A percentile compares a stretch with the other conserved stretches of the same genome.
Evolutionary conservation across 331 rosid species (phyloP).

Genomic region (Acacia pycnantha): DNA sequence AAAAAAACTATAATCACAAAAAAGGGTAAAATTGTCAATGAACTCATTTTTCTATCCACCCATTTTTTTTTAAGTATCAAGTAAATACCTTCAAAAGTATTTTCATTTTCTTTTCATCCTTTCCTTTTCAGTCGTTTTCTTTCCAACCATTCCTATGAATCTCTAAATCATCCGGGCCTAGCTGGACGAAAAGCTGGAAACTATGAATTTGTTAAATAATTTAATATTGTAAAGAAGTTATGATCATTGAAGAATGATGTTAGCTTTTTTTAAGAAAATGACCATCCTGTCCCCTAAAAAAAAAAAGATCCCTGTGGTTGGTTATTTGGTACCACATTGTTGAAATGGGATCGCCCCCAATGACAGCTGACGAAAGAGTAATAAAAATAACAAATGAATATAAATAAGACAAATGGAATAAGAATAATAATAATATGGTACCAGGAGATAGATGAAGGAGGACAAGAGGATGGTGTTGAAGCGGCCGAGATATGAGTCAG

Average conservation of each 20-base stretch:
- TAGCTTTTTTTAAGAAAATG: no score
- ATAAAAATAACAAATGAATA: background rate
- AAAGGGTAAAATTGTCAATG: no score
- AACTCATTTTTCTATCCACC: no score
- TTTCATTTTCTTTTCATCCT: no score
- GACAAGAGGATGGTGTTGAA: conserved; percentile 55
- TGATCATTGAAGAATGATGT: background rate
- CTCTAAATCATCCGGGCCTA: no score
- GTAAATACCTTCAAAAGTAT: no score
- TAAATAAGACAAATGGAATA: background rate
- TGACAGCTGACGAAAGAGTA: background rate
- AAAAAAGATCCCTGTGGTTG: background rate
- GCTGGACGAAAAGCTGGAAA: no score
- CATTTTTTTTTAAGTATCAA: no score
- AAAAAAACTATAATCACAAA: no score
- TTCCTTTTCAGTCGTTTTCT: no score
- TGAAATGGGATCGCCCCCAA: background rate
- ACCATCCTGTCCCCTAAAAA: background rate
- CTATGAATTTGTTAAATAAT: no score
- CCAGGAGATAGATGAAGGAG: conserved; percentile 43
- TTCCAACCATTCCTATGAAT: no score
- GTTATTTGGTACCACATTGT: background rate
- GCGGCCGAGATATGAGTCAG: conserved; percentile 64
- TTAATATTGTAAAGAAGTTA: background rate
- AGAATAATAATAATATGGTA: background rate